Conservation (phyloP, 176 grass and related monocot genomes). For the Puya raimondii region DNA sequence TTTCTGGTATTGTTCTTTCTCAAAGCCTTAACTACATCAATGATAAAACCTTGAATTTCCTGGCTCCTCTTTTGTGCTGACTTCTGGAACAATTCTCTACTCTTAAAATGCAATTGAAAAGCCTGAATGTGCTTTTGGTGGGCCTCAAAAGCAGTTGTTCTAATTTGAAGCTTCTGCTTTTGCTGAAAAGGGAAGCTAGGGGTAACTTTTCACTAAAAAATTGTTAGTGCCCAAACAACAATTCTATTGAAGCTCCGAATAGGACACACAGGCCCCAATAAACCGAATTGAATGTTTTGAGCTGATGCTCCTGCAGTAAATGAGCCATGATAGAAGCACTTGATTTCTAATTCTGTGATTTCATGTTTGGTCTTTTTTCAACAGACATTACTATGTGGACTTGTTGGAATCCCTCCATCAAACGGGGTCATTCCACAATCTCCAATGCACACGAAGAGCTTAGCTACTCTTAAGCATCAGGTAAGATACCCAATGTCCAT, state of each 20-base stretch:
- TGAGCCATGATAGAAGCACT: too few species aligned
- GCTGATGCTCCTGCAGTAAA: too few species aligned
- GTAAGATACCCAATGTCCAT: constrained; percentile 28
- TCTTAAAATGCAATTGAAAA: neutral
- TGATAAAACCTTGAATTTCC: constrained; percentile 17
- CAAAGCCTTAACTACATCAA: neutral
- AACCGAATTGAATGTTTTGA: too few species aligned
- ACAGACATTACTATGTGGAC: constrained; percentile 88
- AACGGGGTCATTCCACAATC: constrained; percentile 99
- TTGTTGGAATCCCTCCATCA: constrained; percentile 88
- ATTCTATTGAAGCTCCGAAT: too few species aligned
- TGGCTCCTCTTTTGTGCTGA: constrained; percentile 7
- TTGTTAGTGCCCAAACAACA: too few species aligned
- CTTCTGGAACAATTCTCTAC: neutral
- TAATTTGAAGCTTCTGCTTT: too few species aligned
- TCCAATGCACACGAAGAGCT: constrained; percentile 97
- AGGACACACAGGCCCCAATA: too few species aligned
- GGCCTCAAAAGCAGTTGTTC: too few species aligned
- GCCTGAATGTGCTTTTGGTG: too few species aligned
- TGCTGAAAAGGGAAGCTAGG: too few species aligned
- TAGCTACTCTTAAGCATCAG: constrained; percentile 98
- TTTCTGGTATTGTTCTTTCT: constrained; percentile 61
- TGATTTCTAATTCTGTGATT: too few species aligned
- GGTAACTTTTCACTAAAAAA: too few species aligned
- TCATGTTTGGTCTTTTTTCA: constrained; percentile 11